Conservation (phyloP, 495 filamentous ascomycete genomes). For the Beverwykella pulmonaria region DNA sequence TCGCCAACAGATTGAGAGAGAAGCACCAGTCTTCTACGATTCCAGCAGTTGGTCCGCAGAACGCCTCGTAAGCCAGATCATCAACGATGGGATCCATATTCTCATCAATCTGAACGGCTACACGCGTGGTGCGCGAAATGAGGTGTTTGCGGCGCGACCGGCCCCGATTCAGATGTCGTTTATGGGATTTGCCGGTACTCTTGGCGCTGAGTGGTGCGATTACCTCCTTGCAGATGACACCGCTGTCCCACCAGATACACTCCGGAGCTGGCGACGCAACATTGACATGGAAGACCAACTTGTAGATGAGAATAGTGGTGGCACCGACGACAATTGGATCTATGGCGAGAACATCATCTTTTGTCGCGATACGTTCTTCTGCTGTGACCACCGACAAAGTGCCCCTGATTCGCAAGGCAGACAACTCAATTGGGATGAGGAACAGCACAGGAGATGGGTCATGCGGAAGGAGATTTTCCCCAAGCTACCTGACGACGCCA, state of each 20-base stretch:
- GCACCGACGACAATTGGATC: slow-evolving; percentile 75
- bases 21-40: slow-evolving; percentile 90
- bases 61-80: slow-evolving; percentile 82
- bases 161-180: slow-evolving; percentile 99
- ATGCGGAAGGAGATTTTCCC: slow-evolving; percentile 98
- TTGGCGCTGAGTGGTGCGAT: slow-evolving; percentile 98
- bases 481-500: slow-evolving; percentile 73
- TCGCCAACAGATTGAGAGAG: slow-evolving; percentile 89
- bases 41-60: slow-evolving; percentile 86
- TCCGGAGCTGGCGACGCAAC: slow-evolving; percentile 77
- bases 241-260: slow-evolving; percentile 78
- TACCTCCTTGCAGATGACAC: slow-evolving; percentile 91
- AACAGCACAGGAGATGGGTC: slow-evolving; percentile 80
- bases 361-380: slow-evolving; percentile 96
- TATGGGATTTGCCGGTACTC: slow-evolving; percentile 97
- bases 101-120: slow-evolving; percentile 97
- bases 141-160: slow-evolving; percentile 93
- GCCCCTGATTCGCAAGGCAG: slow-evolving; percentile 72
- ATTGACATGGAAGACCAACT: slow-evolving; percentile 71
- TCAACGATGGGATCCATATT: slow-evolving; percentile 93
- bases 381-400: slow-evolving; percentile 95
- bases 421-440: slow-evolving; percentile 77
- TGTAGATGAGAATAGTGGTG: slow-evolving; percentile 67
- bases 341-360: slow-evolving; percentile 98
- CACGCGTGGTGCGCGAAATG: slow-evolving; percentile 94